Percentiles rank a stretch among this genome's conserved stretches.
These are phyloP conservation scores for Hyaloperonospora brassicae DNA, from an alignment of 352 stramenopile genomes.

Conservation along the genomic window DNA sequence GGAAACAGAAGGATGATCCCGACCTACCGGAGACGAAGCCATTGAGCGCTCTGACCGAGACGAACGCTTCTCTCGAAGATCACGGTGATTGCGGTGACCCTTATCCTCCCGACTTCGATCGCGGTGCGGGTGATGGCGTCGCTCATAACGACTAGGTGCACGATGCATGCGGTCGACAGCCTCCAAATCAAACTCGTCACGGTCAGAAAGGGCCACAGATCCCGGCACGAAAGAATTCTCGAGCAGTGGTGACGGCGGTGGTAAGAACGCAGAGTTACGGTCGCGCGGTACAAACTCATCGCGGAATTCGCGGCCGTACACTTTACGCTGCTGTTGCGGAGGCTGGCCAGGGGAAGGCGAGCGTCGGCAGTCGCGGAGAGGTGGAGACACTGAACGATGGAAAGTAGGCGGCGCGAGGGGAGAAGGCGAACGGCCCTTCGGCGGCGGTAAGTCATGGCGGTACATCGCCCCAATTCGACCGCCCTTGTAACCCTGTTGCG, in stretches of 20 bases:
- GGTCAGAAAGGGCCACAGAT: constrained; percentile 8
- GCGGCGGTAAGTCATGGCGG: constrained; percentile 9
- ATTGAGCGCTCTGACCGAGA: constrained; percentile 25
- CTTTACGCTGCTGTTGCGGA: constrained; percentile 18
- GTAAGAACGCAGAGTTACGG: constrained; percentile 21
- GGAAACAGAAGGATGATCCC: constrained; percentile 20
- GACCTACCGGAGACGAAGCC: constrained; percentile 35
- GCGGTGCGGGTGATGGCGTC: constrained; percentile 17
- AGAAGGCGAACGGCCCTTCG: constrained; percentile 14
- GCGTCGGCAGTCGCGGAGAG: constrained; percentile 7
- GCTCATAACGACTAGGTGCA: constrained; percentile 24
- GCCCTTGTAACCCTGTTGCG: constrained; percentile 10
- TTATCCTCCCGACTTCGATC: constrained; percentile 35
- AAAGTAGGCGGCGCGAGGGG: constrained; percentile 6
- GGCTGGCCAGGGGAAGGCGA: constrained; percentile 16
- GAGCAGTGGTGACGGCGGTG: constrained; percentile 23
- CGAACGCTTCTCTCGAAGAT: constrained; percentile 24
- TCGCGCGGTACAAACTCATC: constrained; percentile 17
- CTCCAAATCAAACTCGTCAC: constrained; percentile 15
- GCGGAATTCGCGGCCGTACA: constrained; percentile 16
- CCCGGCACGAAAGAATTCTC: constrained; percentile 9
- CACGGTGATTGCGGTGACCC: constrained; percentile 23
- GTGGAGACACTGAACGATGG: constrained; percentile 19
- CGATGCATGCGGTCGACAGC: constrained; percentile 11
- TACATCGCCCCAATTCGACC: constrained; percentile 13